Evolutionary conservation across 73 alveolate species (phyloP).

Genomic region (Paramecium caudatum): DNA sequence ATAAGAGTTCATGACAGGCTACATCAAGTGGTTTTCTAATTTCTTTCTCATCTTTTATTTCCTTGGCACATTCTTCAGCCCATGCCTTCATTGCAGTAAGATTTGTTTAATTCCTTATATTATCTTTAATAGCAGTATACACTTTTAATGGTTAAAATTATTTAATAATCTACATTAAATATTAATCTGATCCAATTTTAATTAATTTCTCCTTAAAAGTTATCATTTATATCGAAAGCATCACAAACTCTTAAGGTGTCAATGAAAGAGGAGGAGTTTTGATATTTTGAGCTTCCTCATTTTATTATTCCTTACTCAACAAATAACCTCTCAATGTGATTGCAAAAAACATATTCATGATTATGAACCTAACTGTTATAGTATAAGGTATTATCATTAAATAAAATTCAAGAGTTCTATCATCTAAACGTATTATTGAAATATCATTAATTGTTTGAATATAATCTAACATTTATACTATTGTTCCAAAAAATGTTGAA

Average conservation of each 20-base stretch:
- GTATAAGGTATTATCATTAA: slow-evolving; percentile 46
- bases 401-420: slow-evolving; percentile 46
- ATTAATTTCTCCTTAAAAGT: slow-evolving; percentile 47
- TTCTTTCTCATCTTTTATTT: slow-evolving; percentile 52
- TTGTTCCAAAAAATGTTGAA: slow-evolving; percentile 43
- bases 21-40: slow-evolving; percentile 65
- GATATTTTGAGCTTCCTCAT: not conserved
- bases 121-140: slow-evolving; percentile 30
- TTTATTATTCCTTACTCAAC: not conserved
- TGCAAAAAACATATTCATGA: slow-evolving; percentile 57
- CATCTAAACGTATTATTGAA: not conserved
- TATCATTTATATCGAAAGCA: slow-evolving; percentile 46
- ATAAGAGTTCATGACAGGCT: slow-evolving; percentile 59
- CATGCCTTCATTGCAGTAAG: slow-evolving; percentile 61
- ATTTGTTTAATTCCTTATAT: slow-evolving; percentile 40
- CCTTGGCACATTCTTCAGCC: slow-evolving; percentile 72
- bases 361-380: slow-evolving; percentile 53
- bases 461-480: slow-evolving; percentile 18
- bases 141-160: slow-evolving; percentile 18
- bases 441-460: not conserved
- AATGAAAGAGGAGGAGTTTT: slow-evolving; percentile 6
- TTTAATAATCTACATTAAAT: slow-evolving; percentile 46
- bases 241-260: slow-evolving; percentile 32
- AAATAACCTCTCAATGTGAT: slow-evolving; percentile 57
- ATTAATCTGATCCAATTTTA: slow-evolving; percentile 61